Evolutionary conservation across 768 basidiomycete species (phyloP).

Genomic region (Pisolithus albus): DNA sequence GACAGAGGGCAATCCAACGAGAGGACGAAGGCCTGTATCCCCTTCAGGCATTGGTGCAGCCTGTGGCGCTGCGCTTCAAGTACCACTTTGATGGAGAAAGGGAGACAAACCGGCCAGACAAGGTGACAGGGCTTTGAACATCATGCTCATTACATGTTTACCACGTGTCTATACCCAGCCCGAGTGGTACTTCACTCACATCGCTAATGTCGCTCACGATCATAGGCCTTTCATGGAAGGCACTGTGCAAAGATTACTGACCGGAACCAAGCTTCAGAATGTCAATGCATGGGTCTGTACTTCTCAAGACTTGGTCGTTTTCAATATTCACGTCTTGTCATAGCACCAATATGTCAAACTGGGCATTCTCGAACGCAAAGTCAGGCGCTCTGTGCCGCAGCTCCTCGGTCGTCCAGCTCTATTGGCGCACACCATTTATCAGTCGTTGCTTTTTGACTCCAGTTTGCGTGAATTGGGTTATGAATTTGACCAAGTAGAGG

Average conservation of each 20-base stretch:
- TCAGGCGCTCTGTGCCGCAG: slow-evolving; percentile 65
- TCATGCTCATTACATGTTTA: not conserved
- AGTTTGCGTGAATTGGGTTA: slow-evolving; percentile 72
- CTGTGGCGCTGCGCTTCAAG: slow-evolving; percentile 81
- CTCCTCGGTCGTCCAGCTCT: slow-evolving; percentile 75
- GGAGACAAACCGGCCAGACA: slow-evolving; percentile 87
- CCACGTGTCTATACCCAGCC: slow-evolving; percentile 45
- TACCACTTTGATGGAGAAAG: slow-evolving; percentile 89
- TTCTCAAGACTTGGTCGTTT: not conserved
- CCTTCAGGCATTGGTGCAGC: slow-evolving; percentile 75
- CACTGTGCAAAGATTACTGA: slow-evolving; percentile 64
- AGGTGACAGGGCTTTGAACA: slow-evolving; percentile 42
- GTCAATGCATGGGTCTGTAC: slow-evolving; percentile 70
- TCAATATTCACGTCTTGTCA: not conserved
- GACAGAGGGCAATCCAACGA: not conserved
- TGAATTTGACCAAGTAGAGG: slow-evolving; percentile 31
- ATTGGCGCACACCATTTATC: slow-evolving; percentile 93
- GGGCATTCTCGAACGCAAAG: slow-evolving; percentile 69
- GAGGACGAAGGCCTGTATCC: slow-evolving; percentile 63
- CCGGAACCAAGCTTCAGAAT: slow-evolving; percentile 50
- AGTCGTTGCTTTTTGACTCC: slow-evolving; percentile 83
- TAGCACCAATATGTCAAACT: slow-evolving; percentile 82
- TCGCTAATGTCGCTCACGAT: slow-evolving; percentile 81
- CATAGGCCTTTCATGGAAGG: slow-evolving; percentile 75
- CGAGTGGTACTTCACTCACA: slow-evolving; percentile 94